Conservation (phyloP, 2,329 filamentous ascomycete species). For the Scedosporium boydii region DNA sequence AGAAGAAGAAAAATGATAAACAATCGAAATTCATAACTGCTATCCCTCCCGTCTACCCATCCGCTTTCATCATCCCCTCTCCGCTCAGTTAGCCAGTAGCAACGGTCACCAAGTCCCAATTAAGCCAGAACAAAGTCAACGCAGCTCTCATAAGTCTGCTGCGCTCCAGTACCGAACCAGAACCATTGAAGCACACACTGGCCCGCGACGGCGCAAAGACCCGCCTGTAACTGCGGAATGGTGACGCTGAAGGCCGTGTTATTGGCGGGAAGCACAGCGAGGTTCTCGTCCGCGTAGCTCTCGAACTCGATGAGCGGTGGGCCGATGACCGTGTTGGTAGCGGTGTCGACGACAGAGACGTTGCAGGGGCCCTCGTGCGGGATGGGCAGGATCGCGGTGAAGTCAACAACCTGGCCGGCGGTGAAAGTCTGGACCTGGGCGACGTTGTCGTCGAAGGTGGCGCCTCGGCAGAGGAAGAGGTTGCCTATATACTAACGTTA, state of each 20-base stretch:
- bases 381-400: conserved; percentile 30
- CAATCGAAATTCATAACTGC: no score
- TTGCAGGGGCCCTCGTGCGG: conserved; percentile 39
- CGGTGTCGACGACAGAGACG: conserved; percentile 47
- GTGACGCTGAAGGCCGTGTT: conserved; percentile 34
- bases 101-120: background rate
- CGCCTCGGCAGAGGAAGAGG: conserved; percentile 37
- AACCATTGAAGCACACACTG: conserved; percentile 36
- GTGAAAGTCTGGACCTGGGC: conserved; percentile 31
- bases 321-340: conserved; percentile 42
- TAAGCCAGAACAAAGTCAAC: conserved; percentile 20
- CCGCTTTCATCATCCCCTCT: no score
- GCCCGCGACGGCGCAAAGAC: conserved; percentile 18
- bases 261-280: conserved; percentile 25
- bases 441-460: conserved; percentile 34
- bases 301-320: conserved; percentile 43
- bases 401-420: conserved; percentile 31
- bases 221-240: conserved; percentile 19
- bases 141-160: conserved; percentile 30
- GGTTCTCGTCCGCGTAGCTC: conserved; percentile 39
- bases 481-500: conserved; percentile 17
- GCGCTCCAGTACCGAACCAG: conserved; percentile 25
- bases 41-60: no score
- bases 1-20: no score
- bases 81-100: no score